These are phyloP conservation scores for Saccharomyces hybrid DNA, from an alignment of 1,139 yeast species.

Conservation along the genomic window DNA sequence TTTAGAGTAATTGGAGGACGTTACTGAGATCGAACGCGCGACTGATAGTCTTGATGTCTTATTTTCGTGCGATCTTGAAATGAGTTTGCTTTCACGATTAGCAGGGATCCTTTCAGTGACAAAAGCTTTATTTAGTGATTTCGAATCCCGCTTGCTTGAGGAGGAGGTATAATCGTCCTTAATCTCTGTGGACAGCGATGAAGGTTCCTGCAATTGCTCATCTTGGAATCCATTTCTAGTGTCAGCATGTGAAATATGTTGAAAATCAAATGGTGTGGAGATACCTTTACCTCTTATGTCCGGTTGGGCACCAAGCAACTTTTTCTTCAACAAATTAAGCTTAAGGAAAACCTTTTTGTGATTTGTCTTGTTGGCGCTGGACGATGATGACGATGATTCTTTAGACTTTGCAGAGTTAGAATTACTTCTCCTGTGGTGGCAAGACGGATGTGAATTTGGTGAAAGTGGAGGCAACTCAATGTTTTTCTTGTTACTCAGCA, in stretches of 20 bases:
- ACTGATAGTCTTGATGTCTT: conserved; percentile 11
- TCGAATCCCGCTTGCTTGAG: neutral
- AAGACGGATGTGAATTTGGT: conserved; percentile 16
- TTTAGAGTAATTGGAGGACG: conserved; percentile 21
- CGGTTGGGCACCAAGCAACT: conserved; percentile 3
- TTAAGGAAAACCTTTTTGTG: conserved; percentile 1
- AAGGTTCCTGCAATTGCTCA: neutral
- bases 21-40: conserved; percentile 16
- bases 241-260: conserved; percentile 30
- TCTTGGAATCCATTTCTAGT: conserved; percentile 5
- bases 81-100: conserved; percentile 1
- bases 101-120: conserved; percentile 21
- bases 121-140: conserved; percentile 19
- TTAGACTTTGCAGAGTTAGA: conserved; percentile 3
- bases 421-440: conserved; percentile 1
- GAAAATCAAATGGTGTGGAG: conserved; percentile 26
- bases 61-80: conserved; percentile 4
- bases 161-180: neutral
- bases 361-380: conserved; percentile 9
- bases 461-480: conserved; percentile 30
- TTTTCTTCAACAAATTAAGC: conserved; percentile 1
- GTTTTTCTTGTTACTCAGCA: conserved; percentile 26
- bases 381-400: neutral
- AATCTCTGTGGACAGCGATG: neutral
- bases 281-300: conserved; percentile 10